Percentiles rank a stretch among this genome's conserved stretches.
Evolutionary conservation across 2,329 filamentous ascomycete genomes (phyloP).

Genomic region (Aureobasidium subglaciale): DNA sequence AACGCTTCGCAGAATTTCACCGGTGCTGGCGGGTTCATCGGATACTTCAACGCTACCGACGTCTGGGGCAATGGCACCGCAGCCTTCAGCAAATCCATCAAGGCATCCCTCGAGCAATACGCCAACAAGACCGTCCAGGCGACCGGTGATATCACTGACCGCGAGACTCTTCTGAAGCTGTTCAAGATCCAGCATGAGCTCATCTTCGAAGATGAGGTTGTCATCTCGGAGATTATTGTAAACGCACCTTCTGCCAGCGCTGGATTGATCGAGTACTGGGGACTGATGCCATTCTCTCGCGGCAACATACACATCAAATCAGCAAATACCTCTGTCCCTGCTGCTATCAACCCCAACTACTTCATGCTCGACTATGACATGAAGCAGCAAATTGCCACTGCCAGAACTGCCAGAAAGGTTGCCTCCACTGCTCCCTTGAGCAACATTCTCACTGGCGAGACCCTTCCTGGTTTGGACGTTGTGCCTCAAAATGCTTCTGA

Average conservation of each 20-base stretch:
- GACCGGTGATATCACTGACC: slow-evolving; percentile 29
- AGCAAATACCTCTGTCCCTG: slow-evolving; percentile 26
- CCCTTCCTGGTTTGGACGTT: slow-evolving; percentile 5
- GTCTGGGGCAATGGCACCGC: slow-evolving; percentile 27
- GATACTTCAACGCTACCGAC: slow-evolving; percentile 29
- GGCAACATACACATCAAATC: slow-evolving; percentile 30
- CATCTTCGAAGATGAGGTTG: slow-evolving; percentile 40
- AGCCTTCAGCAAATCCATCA: slow-evolving; percentile 20
- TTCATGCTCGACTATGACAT: slow-evolving; percentile 33
- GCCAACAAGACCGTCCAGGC: slow-evolving; percentile 22
- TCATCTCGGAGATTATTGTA: slow-evolving; percentile 42
- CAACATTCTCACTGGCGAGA: slow-evolving; percentile 21
- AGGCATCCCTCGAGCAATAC: slow-evolving; percentile 25
- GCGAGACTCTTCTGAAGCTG: slow-evolving; percentile 39
- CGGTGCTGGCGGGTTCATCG: slow-evolving; percentile 28
- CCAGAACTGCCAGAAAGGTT: slow-evolving; percentile 25
- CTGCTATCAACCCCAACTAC: slow-evolving; percentile 36
- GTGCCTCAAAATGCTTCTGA: slow-evolving; percentile 18
- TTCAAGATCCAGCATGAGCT: slow-evolving; percentile 43
- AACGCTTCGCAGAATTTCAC: slow-evolving; percentile 25
- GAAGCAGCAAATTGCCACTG: slow-evolving; percentile 26
- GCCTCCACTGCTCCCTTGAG: slow-evolving; percentile 15
- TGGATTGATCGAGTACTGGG: slow-evolving; percentile 31
- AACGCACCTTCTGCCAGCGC: slow-evolving; percentile 22
- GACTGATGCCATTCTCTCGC: slow-evolving; percentile 30